Conservation (phyloP, 2,329 filamentous ascomycete genomes). For the Epicoccum sorghinum region DNA sequence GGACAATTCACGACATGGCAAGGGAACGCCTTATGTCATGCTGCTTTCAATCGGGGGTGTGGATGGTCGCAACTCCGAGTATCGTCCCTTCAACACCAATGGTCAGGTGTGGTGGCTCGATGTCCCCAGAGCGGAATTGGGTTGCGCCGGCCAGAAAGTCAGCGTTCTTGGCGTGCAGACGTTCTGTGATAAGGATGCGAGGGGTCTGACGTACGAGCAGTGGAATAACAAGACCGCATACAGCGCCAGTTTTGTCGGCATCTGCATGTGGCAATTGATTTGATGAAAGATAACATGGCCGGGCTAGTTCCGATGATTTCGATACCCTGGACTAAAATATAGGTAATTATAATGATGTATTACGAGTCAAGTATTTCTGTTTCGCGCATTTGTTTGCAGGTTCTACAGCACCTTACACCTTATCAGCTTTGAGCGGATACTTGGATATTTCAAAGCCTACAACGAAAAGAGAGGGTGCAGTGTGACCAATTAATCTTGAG, state of each 20-base stretch:
- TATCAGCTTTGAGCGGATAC: no score
- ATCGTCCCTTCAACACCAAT: slow-evolving; percentile 73
- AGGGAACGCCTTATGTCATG: slow-evolving; percentile 70
- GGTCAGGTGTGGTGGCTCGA: slow-evolving; percentile 84
- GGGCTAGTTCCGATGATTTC: no score
- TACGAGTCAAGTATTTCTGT: no score
- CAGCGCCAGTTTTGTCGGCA: slow-evolving; percentile 53
- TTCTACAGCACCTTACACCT: no score
- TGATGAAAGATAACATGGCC: slow-evolving; percentile 16
- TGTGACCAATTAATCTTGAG: no score
- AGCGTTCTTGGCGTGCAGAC: slow-evolving; percentile 66
- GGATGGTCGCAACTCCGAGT: slow-evolving; percentile 71
- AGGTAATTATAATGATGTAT: no score
- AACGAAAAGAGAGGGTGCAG: no score
- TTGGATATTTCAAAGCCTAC: no score
- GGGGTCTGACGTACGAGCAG: slow-evolving; percentile 55
- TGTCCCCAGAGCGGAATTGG: slow-evolving; percentile 61
- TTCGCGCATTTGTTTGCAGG: no score
- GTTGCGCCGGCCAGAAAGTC: slow-evolving; percentile 61
- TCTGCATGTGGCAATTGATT: slow-evolving; percentile 63
- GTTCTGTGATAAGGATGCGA: slow-evolving; percentile 57
- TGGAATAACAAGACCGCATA: slow-evolving; percentile 47
- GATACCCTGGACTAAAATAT: no score
- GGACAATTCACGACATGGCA: slow-evolving; percentile 71
- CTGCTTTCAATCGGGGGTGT: slow-evolving; percentile 66